Evolutionary conservation across 2,329 filamentous ascomycete genomes (phyloP).

Genomic region (Neobulgaria alba): DNA sequence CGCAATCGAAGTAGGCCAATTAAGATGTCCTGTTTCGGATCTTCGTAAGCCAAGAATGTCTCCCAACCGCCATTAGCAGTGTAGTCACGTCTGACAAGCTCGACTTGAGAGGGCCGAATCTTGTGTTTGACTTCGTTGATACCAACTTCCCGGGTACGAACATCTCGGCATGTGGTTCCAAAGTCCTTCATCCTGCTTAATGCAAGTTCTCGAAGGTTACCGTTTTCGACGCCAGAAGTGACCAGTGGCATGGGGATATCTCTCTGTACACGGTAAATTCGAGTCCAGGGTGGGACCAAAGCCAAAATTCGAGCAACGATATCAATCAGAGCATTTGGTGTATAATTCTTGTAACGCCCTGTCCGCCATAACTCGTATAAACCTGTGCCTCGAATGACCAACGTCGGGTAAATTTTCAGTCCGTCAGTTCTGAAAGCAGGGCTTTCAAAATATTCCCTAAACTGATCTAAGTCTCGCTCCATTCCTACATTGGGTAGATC

Average conservation of each 20-base stretch:
- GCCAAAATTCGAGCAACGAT: conserved; percentile 94
- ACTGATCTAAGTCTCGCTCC: conserved; percentile 95
- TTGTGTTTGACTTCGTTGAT: conserved; percentile 99
- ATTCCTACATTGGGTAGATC: conserved; percentile 96
- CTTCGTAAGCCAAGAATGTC: conserved; percentile 95
- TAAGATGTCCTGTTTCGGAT: conserved; percentile 95
- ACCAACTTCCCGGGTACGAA: conserved; percentile 90
- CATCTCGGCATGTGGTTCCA: conserved; percentile 91
- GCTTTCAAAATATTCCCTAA: conserved; percentile 95
- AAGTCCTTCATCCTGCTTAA: conserved; percentile 99
- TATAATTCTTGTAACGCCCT: conserved; percentile 96
- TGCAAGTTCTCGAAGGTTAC: conserved; percentile 87
- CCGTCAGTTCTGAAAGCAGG: conserved; percentile 94
- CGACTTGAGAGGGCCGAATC: conserved; percentile 91
- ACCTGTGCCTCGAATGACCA: conserved; percentile 93
- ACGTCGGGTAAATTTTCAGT: conserved; percentile 93
- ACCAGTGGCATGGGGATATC: conserved; percentile 99
- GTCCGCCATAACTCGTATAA: conserved; percentile 97
- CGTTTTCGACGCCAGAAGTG: conserved; percentile 97
- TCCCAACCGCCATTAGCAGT: conserved; percentile 96
- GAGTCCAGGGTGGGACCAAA: conserved; percentile 91
- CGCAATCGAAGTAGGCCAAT: conserved; percentile 82
- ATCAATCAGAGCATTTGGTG: conserved; percentile 91
- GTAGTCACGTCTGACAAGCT: conserved; percentile 90
- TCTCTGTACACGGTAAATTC: conserved; percentile 95